Evolutionary conservation across 2,329 filamentous ascomycete species (phyloP).

Genomic region (Fusarium brachygibbosum): DNA sequence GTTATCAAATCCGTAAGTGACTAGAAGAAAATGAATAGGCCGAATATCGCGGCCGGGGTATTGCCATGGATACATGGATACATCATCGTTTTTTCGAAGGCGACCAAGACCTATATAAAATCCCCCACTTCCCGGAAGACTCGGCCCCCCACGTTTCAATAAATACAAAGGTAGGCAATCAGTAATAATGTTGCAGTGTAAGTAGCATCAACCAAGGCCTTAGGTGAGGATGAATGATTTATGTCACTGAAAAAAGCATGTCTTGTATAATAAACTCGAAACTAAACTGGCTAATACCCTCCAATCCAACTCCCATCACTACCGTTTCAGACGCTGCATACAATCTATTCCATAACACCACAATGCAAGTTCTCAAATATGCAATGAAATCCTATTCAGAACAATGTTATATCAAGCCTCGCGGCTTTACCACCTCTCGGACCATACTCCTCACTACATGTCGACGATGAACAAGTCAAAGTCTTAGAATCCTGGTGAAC

Average conservation of each 20-base stretch:
- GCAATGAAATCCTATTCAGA: conserved; percentile 32
- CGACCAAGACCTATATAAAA: conserved; percentile 1
- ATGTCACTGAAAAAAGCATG: neutral
- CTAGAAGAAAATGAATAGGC: conserved; percentile 5
- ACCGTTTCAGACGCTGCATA: conserved; percentile 37
- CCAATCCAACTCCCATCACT: conserved; percentile 32
- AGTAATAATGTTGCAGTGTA: conserved; percentile 11
- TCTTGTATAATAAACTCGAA: conserved; percentile 19
- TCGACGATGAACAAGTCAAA: neutral
- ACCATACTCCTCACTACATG: conserved; percentile 3
- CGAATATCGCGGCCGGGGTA: conserved; percentile 34
- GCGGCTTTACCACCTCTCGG: conserved; percentile 23
- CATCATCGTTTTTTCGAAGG: conserved; percentile 32
- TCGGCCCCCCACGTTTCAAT: conserved; percentile 36
- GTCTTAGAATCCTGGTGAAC: conserved; percentile 37
- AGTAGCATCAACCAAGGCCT: neutral
- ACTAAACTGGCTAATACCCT: conserved; percentile 21
- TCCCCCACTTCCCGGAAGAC: conserved; percentile 44
- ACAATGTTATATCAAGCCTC: conserved; percentile 24
- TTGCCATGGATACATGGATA: conserved; percentile 21
- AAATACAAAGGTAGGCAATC: conserved; percentile 16
- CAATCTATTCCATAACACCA: conserved; percentile 45
- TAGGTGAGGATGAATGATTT: neutral
- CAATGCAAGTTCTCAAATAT: conserved; percentile 43
- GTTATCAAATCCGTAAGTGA: neutral